Conservation (phyloP, 352 stramenopile genomes). For the Phytophthora tentaculata region DNA sequence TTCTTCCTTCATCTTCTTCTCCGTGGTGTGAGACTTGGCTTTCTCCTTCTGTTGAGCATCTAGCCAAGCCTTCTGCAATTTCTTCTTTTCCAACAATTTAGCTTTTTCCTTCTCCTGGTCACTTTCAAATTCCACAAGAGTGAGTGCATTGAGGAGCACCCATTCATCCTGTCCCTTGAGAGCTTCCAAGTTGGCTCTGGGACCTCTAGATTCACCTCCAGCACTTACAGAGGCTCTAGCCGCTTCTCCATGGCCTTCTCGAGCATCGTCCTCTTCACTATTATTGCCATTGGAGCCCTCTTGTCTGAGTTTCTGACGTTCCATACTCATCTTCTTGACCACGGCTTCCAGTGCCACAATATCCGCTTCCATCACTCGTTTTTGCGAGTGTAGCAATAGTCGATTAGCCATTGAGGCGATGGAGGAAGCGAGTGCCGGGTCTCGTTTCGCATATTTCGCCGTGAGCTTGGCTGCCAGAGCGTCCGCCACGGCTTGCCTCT, state of each 20-base stretch:
- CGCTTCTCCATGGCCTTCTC: conserved; percentile 2
- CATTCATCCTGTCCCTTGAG: conserved; percentile 69
- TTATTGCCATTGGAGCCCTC: conserved; percentile 8
- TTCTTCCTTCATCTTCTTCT: conserved; percentile 43
- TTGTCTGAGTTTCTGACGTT: conserved; percentile 41
- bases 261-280: conserved; percentile 5
- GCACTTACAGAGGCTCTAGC: neutral
- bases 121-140: conserved; percentile 74
- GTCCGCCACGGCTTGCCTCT: conserved; percentile 60
- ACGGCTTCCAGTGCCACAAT: conserved; percentile 66
- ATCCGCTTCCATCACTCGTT: conserved; percentile 60
- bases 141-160: conserved; percentile 77
- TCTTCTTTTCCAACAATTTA: conserved; percentile 57
- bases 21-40: conserved; percentile 29
- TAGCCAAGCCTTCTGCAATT: conserved; percentile 66
- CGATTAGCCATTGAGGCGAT: conserved; percentile 63
- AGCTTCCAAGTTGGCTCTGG: conserved; percentile 22
- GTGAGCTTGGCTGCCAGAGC: conserved; percentile 55
- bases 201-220: conserved; percentile 21
- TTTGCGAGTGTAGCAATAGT: conserved; percentile 58
- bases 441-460: conserved; percentile 66
- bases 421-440: conserved; percentile 56
- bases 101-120: conserved; percentile 53
- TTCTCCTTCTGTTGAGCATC: conserved; percentile 67
- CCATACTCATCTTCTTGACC: conserved; percentile 70